Conservation (phyloP, 2,329 filamentous ascomycete genomes). For the Aspergillus sp. region DNA sequence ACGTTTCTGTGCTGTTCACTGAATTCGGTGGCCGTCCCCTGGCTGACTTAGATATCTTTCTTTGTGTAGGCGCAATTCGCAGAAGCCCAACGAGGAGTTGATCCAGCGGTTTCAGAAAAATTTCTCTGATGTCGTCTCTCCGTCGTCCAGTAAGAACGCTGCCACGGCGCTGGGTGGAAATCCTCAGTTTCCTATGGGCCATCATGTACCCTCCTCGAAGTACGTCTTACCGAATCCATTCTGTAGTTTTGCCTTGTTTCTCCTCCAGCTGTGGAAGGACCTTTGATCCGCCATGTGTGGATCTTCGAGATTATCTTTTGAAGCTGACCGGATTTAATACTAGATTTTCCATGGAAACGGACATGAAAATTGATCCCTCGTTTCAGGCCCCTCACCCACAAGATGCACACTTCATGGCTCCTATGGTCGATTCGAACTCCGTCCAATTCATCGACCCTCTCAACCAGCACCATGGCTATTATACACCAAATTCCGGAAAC, state of each 20-base stretch:
- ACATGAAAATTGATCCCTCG: constrained; percentile 74
- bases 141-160: constrained; percentile 41
- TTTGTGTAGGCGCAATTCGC: constrained; percentile 65
- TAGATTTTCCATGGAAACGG: constrained; percentile 48
- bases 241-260: too few species aligned
- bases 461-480: constrained; percentile 78
- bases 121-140: constrained; percentile 69
- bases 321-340: constrained; percentile 14
- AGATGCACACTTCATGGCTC: constrained; percentile 88
- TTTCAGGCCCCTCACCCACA: constrained; percentile 71
- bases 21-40: constrained; percentile 1
- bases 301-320: neutral
- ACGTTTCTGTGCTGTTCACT: constrained; percentile 24
- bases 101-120: constrained; percentile 79
- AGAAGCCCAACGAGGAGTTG: constrained; percentile 83
- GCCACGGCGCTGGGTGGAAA: constrained; percentile 16
- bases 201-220: constrained; percentile 25
- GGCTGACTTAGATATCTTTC: constrained; percentile 12
- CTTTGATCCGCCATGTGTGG: neutral
- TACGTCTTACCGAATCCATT: constrained; percentile 13
- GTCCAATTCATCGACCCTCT: constrained; percentile 77
- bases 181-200: constrained; percentile 21
- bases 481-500: constrained; percentile 81
- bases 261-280: neutral
- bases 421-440: constrained; percentile 80